A percentile compares a stretch with the other conserved stretches of the same genome.
These are phyloP conservation scores for Adansonia madagascariensis DNA, from an alignment of 441 rosid species.

Conservation along the genomic window DNA sequence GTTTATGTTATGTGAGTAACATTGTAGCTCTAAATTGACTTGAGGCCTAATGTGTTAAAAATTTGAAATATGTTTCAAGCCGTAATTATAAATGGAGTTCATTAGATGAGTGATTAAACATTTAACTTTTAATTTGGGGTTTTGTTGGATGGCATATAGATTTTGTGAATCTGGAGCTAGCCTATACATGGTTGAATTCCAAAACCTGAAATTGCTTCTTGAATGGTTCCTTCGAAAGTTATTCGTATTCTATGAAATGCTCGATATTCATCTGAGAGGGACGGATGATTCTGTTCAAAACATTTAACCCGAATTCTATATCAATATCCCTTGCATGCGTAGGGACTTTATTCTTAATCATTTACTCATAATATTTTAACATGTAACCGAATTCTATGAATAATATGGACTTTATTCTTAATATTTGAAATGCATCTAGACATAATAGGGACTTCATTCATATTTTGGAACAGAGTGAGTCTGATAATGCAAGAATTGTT, in stretches of 20 bases:
- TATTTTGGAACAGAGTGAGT: background rate
- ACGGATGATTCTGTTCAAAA: background rate
- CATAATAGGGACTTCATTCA: background rate
- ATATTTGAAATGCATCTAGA: background rate
- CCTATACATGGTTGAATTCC: background rate
- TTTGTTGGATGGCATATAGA: slow-evolving; percentile 5
- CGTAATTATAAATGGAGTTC: background rate
- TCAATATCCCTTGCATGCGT: too few species aligned
- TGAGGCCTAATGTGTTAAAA: slow-evolving; percentile 4
- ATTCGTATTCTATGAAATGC: background rate
- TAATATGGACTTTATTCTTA: too few species aligned
- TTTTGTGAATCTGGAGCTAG: background rate
- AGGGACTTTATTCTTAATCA: too few species aligned
- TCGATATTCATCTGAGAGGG: background rate
- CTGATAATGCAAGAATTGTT: background rate
- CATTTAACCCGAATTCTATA: background rate
- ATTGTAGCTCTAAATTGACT: background rate
- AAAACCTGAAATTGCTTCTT: background rate
- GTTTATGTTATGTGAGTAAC: background rate
- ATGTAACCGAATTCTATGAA: too few species aligned
- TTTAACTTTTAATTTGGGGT: background rate
- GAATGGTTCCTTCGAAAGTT: background rate
- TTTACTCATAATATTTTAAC: too few species aligned
- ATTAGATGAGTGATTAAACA: background rate
- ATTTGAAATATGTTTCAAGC: background rate